A percentile compares a stretch with the other conserved stretches of the same genome.
phyloP scores from a whole-genome alignment of 306 rosid genomes.

The Ammopiptanthus mongolicus region DNA sequence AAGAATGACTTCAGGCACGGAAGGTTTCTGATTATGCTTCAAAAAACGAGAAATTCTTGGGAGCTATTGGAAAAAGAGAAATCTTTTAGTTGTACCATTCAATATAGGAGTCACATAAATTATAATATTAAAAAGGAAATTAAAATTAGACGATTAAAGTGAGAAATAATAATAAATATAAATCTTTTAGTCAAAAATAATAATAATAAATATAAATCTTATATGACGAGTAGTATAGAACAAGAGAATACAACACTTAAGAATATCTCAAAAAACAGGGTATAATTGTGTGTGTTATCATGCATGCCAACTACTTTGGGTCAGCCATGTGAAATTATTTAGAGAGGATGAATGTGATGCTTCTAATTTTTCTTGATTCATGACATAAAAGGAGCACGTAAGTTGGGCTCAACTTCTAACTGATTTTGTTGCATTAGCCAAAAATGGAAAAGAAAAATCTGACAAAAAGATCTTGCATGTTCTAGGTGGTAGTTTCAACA shows the following conservation, averaged over 20 bases:
- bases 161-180: too few relatives aligned
- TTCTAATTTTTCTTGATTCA: slow-evolving; percentile 1
- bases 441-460: neutral
- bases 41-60: neutral
- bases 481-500: neutral
- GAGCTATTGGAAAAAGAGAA: too few relatives aligned
- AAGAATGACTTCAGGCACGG: neutral
- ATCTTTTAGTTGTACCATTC: too few relatives aligned
- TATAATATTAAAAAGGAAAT: too few relatives aligned
- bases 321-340: slow-evolving; percentile 18
- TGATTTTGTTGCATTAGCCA: slow-evolving; percentile 7
- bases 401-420: neutral
- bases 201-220: too few relatives aligned
- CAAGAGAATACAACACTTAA: too few relatives aligned
- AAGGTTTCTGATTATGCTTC: neutral
- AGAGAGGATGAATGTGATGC: slow-evolving; percentile 4
- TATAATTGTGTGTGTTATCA: neutral
- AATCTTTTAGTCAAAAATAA: too few relatives aligned
- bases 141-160: too few relatives aligned
- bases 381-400: neutral
- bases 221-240: too few relatives aligned
- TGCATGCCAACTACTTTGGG: slow-evolving; percentile 18
- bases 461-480: slow-evolving; percentile 8
- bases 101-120: too few relatives aligned
- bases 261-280: neutral